Evolutionary conservation across 495 filamentous ascomycete species (phyloP).

Genomic region (Copromyces sp.): DNA sequence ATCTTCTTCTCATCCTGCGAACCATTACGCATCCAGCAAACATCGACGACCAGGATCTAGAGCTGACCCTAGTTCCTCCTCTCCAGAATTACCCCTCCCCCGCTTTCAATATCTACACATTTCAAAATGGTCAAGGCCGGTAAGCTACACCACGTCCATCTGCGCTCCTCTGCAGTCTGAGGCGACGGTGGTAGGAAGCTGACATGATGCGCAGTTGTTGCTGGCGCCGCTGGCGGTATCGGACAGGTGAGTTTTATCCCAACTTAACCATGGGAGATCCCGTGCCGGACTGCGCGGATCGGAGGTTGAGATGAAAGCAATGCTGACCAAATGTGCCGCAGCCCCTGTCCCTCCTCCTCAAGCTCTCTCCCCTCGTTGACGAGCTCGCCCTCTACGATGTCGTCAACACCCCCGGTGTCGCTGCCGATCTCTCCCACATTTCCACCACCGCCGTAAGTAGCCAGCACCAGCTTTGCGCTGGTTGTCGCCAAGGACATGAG

Average conservation of each 20-base stretch:
- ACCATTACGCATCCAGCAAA: background rate
- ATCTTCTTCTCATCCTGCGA: background rate
- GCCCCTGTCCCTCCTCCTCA: conserved; percentile 93
- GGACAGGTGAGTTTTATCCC: conserved; percentile 59
- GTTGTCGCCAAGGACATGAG: background rate
- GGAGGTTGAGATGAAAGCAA: background rate
- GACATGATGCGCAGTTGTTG: conserved; percentile 57
- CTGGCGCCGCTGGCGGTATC: conserved; percentile 95
- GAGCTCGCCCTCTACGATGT: conserved; percentile 98
- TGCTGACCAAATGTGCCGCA: conserved; percentile 27
- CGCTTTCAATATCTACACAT: conserved; percentile 5
- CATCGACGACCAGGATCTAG: background rate
- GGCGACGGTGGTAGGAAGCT: conserved; percentile 13
- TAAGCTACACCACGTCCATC: conserved; percentile 28
- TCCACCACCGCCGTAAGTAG: conserved; percentile 76
- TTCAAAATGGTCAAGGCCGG: conserved; percentile 81
- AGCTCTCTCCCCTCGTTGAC: conserved; percentile 72
- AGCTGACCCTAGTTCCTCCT: conserved; percentile 7
- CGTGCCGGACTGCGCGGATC: background rate
- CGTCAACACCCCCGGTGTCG: conserved; percentile 93
- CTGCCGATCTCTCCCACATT: conserved; percentile 94
- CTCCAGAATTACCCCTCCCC: conserved; percentile 14
- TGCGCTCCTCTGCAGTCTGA: conserved; percentile 1
- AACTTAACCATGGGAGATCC: background rate
- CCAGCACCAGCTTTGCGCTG: background rate